These are phyloP conservation scores for Sclerospora graminicola DNA, from an alignment of 352 stramenopile species.

Conservation along the genomic window DNA sequence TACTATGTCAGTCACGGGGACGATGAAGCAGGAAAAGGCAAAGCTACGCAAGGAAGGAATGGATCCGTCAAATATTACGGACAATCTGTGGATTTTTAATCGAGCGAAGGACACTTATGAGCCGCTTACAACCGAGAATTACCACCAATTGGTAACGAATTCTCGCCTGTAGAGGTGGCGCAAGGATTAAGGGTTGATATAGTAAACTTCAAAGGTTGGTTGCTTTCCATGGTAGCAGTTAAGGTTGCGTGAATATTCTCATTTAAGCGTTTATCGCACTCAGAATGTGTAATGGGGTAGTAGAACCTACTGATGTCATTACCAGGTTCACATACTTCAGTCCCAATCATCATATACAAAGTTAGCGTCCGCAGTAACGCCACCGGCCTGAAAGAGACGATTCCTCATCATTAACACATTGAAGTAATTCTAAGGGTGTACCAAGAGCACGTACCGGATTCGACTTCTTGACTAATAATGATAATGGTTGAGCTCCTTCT, in stretches of 20 bases:
- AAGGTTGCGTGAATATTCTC: no score
- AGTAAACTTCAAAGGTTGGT: no score
- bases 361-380: slow-evolving; percentile 51
- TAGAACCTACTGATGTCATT: no score
- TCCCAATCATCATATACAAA: slow-evolving; percentile 64
- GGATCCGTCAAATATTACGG: slow-evolving; percentile 42
- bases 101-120: slow-evolving; percentile 40
- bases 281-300: no score
- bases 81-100: slow-evolving; percentile 55
- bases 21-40: slow-evolving; percentile 89
- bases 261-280: no score
- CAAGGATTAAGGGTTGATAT: neutral
- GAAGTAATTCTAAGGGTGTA: no score
- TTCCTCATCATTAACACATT: no score
- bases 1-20: slow-evolving; percentile 76
- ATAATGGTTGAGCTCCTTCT: slow-evolving; percentile 1
- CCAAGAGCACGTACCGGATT: no score
- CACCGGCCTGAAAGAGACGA: no score
- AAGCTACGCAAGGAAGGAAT: slow-evolving; percentile 78
- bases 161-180: slow-evolving; percentile 32
- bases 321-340: no score
- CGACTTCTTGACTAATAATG: neutral
- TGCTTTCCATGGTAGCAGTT: slow-evolving; percentile 7
- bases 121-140: slow-evolving; percentile 41
- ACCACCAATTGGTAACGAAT: slow-evolving; percentile 39